phyloP scores from a whole-genome alignment of 139 green algal genomes.

The Pedinophyceae sp. region DNA sequence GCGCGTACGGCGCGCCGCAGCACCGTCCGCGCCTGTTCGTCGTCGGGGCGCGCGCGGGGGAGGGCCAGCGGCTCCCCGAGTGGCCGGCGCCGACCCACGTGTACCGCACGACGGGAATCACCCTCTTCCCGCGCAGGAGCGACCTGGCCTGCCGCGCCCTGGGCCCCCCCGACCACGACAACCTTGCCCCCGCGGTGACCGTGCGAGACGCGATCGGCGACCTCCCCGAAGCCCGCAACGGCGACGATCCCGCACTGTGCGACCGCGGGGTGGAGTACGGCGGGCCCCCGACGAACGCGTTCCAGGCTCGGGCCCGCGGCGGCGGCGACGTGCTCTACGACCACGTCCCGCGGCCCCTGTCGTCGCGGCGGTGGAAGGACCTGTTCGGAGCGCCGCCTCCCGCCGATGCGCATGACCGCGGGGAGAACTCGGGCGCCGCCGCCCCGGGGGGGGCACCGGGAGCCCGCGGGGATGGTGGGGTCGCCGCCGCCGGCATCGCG shows the following conservation, averaged over 20 bases:
- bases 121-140: neutral
- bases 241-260: no score
- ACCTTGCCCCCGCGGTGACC: conserved; percentile 71
- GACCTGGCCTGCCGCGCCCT: conserved; percentile 42
- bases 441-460: conserved; percentile 30
- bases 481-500: no score
- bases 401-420: conserved; percentile 77
- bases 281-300: conserved; percentile 31
- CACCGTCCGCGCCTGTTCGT: conserved; percentile 92
- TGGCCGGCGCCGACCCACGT: conserved; percentile 74
- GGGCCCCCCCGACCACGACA: conserved; percentile 32
- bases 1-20: conserved; percentile 86
- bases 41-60: conserved; percentile 61
- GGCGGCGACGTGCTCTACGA: conserved; percentile 35
- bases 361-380: conserved; percentile 88
- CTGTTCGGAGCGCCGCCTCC: conserved; percentile 79
- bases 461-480: no score
- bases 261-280: conserved; percentile 37
- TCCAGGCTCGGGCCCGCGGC: conserved; percentile 62
- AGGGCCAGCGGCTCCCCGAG: conserved; percentile 65
- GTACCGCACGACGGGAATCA: conserved; percentile 61
- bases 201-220: conserved; percentile 84
- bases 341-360: no score
- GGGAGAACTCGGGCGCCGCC: conserved; percentile 84
- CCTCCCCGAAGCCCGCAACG: conserved; percentile 74